Conservation (phyloP, 176 grass and related monocot species). For the Guadua angustifolia region DNA sequence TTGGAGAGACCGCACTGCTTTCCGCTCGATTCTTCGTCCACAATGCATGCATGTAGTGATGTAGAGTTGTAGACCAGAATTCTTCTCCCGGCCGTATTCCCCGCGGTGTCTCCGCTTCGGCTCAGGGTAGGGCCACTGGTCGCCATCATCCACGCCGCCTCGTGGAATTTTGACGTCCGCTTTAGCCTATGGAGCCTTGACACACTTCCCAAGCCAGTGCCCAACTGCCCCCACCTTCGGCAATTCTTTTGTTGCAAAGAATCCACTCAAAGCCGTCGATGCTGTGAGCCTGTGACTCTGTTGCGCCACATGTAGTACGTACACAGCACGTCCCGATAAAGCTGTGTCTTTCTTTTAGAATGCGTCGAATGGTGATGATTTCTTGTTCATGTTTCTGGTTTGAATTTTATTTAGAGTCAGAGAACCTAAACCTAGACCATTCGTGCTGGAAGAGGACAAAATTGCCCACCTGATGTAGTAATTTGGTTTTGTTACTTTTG, state of each 20-base stretch:
- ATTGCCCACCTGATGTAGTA: no score
- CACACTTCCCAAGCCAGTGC: constrained; percentile 59
- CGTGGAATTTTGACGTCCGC: background rate
- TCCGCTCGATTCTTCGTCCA: no score
- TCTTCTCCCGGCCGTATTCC: constrained; percentile 5
- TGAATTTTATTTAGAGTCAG: no score
- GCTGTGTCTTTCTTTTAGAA: background rate
- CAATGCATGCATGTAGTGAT: background rate
- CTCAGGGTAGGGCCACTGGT: background rate
- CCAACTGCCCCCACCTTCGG: constrained; percentile 44
- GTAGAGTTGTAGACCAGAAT: background rate
- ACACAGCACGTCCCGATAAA: constrained; percentile 36
- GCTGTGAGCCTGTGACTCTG: background rate
- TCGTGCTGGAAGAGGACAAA: no score
- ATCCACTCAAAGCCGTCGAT: constrained; percentile 43
- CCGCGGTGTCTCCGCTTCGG: background rate
- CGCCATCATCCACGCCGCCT: constrained; percentile 41
- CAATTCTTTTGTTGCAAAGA: constrained; percentile 48
- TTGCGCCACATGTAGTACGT: background rate
- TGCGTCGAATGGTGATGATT: no score
- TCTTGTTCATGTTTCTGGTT: no score
- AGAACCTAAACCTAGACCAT: no score
- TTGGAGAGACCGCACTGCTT: background rate
- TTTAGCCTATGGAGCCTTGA: constrained; percentile 33
- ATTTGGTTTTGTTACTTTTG: no score